Conservation (phyloP, 148 eudicot species). For the Chenopodium quinoa region DNA sequence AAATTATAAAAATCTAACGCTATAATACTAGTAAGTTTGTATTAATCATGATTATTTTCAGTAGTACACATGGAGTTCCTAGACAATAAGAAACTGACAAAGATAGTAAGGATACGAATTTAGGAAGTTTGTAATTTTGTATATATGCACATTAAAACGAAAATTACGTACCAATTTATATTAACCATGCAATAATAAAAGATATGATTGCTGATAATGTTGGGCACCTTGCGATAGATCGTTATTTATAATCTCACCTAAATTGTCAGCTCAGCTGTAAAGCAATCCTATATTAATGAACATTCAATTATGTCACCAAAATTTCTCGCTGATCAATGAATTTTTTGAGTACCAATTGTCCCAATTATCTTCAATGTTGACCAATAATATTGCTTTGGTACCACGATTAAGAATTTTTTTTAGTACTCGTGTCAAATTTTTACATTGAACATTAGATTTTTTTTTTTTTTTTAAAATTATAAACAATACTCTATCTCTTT, state of each 20-base stretch:
- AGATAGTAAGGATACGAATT: neutral
- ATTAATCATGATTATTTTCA: too few species aligned
- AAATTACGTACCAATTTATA: neutral
- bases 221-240: neutral
- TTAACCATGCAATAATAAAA: neutral
- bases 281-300: constrained; percentile 16
- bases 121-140: neutral
- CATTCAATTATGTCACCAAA: constrained; percentile 22
- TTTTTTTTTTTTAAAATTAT: too few species aligned
- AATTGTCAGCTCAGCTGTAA: constrained; percentile 28
- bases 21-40: too few species aligned
- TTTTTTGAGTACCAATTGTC: neutral
- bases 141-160: neutral
- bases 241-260: constrained; percentile 24
- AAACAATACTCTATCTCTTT: too few species aligned
- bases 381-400: too few species aligned
- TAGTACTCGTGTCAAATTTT: too few species aligned
- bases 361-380: too few species aligned
- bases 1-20: too few species aligned
- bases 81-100: neutral
- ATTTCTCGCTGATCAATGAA: neutral
- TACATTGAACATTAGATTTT: too few species aligned
- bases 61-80: too few species aligned
- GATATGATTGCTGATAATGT: neutral
- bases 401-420: too few species aligned